Evolutionary conservation across 2,329 filamentous ascomycete species (phyloP).

Genomic region (Chaetomiaceae sp.): DNA sequence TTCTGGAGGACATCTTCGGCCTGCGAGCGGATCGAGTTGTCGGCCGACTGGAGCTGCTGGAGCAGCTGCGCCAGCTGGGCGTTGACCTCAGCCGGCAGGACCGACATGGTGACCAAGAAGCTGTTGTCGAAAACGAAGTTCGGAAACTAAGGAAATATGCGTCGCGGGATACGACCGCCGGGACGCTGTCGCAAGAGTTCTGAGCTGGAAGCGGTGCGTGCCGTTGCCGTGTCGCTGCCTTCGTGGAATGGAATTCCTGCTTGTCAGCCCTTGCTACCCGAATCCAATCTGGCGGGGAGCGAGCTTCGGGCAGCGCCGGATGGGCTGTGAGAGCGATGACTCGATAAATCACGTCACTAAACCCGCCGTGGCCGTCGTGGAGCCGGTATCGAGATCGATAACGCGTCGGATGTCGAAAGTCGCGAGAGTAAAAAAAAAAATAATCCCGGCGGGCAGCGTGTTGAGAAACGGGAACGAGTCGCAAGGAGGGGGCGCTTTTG

Average conservation of each 20-base stretch:
- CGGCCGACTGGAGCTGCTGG: conserved; percentile 79
- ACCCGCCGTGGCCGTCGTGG: neutral
- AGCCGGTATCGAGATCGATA: neutral
- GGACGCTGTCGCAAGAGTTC: neutral
- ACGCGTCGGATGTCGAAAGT: conserved; percentile 18
- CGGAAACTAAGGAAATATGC: neutral
- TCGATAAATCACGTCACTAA: neutral
- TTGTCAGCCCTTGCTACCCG: conserved; percentile 16
- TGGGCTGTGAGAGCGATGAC: conserved; percentile 1
- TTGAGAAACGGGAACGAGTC: conserved; percentile 16
- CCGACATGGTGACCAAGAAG: conserved; percentile 58
- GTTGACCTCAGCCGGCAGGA: conserved; percentile 79
- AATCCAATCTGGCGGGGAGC: conserved; percentile 7
- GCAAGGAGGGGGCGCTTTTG: conserved; percentile 15
- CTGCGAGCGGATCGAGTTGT: conserved; percentile 78
- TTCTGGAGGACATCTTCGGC: conserved; percentile 87
- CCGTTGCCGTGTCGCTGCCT: neutral
- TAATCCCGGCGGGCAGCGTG: conserved; percentile 11
- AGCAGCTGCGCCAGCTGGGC: conserved; percentile 80
- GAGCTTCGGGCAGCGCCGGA: conserved; percentile 14
- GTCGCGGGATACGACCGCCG: neutral
- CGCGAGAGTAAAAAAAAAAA: conserved; percentile 15
- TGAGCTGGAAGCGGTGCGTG: neutral
- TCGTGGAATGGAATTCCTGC: conserved; percentile 3
- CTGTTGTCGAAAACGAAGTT: neutral